Base-by-base conservation (phyloP, 768 basidiomycete genomes). In the Boletales sp. region DNA sequence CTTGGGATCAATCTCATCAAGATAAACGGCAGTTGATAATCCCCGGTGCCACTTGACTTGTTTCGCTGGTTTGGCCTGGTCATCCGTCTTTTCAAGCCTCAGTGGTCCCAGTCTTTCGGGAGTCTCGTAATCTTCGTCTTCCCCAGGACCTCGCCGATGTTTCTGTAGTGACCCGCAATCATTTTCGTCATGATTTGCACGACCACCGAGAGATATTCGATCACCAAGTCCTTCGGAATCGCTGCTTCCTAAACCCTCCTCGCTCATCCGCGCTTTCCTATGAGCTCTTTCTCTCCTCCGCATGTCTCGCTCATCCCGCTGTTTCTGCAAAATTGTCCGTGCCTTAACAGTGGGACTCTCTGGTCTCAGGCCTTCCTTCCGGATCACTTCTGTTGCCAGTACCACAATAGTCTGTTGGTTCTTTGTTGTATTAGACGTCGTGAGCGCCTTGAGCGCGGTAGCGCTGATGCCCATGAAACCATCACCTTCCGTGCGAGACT, bases 11-110 rank as follows among this genome's bases (percentile, higher is more conserved):
- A 84, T 72, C 42, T 87, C 81, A 57, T 88, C 83, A 30, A 89
- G 64, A 61, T 75, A 83, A 21, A 84, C 72, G 7, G 74, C 74
- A 11, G 80, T 84, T 40, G 75, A 80, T 54, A 91, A 69, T 12
- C 84, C 84, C 42, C 74, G 74, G 60, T 90, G 80, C 90, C 90
- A 92, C 63, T 87, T 86, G 38, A 92, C 90, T 48, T 82, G 73
- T 61, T 83, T 79, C 60, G 70, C 68, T 42, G 70, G 64, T 47
- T 56, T 64, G 37, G 32, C 49, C 44, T 60, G 57, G 35, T 63
- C 65, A 41, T 61, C 69, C 17, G 63, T 70, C 25, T 69, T 71
- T 14, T 56, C 63, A 32, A 70, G 72, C 46, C 69, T 65, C 17
- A 70, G 63, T 14, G 72, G 67, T 25, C 70, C 69, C 33, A 71